Conservation (phyloP, 345 rosid species). For the Eucalyptus erythrocorys region DNA sequence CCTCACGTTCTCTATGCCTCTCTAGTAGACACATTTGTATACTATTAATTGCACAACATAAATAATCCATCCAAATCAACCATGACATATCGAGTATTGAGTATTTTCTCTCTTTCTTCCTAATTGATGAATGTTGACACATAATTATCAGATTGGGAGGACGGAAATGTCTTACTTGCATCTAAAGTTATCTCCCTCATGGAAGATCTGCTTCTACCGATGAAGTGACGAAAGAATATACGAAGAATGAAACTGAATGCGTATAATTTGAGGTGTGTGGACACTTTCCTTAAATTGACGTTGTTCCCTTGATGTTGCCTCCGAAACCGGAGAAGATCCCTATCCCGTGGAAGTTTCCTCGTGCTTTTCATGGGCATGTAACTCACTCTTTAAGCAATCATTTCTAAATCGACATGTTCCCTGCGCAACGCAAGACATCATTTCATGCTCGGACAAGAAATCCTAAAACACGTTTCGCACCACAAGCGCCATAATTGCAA, state of each 20-base stretch:
- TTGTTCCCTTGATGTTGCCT: background rate
- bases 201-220: background rate
- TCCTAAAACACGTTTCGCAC: background rate
- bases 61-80: background rate
- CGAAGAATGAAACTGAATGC: background rate
- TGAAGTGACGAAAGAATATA: background rate
- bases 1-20: background rate
- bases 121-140: background rate
- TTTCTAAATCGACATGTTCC: background rate
- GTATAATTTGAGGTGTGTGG: background rate
- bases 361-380: background rate
- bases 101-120: background rate
- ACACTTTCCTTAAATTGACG: background rate
- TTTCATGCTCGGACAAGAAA: background rate
- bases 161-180: background rate
- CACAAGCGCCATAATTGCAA: background rate
- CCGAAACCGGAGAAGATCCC: background rate
- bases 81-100: background rate
- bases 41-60: background rate
- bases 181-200: background rate
- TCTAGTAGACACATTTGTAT: background rate
- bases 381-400: background rate
- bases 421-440: background rate
- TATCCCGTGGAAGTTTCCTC: background rate
- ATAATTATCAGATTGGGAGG: background rate